Conservation (phyloP, 352 stramenopile species). For the Blastocystis sp. region DNA sequence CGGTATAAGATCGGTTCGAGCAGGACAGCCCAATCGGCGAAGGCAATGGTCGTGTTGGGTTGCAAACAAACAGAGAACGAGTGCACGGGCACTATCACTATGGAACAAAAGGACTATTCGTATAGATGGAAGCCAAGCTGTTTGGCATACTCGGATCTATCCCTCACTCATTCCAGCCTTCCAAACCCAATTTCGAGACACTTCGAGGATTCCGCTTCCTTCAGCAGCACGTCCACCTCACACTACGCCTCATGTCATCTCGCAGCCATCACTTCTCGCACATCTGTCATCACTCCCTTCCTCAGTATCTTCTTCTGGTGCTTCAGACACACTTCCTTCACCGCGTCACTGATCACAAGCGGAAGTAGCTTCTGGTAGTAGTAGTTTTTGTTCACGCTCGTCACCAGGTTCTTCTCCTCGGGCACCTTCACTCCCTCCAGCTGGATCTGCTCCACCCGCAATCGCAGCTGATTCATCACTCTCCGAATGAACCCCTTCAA, state of each 20-base stretch:
- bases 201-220: neutral
- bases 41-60: too few species aligned
- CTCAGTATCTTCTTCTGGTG: conserved; percentile 49
- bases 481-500: neutral
- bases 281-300: conserved; percentile 58
- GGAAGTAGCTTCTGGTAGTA: conserved; percentile 39
- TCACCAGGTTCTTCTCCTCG: neutral
- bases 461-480: conserved; percentile 1
- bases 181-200: conserved; percentile 17
- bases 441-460: neutral
- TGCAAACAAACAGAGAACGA: too few species aligned
- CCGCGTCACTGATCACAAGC: conserved; percentile 2
- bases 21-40: too few species aligned
- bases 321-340: conserved; percentile 15
- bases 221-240: conserved; percentile 4
- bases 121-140: conserved; percentile 14
- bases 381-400: conserved; percentile 7
- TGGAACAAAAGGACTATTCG: too few species aligned
- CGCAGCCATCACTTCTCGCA: neutral
- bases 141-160: conserved; percentile 42
- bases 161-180: neutral
- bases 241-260: neutral
- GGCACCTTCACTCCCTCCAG: neutral
- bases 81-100: too few species aligned
- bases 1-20: too few species aligned